These are phyloP conservation scores for Zygosaccharomyces pseudobailii DNA, from an alignment of 1,139 yeast species.

Conservation along the genomic window DNA sequence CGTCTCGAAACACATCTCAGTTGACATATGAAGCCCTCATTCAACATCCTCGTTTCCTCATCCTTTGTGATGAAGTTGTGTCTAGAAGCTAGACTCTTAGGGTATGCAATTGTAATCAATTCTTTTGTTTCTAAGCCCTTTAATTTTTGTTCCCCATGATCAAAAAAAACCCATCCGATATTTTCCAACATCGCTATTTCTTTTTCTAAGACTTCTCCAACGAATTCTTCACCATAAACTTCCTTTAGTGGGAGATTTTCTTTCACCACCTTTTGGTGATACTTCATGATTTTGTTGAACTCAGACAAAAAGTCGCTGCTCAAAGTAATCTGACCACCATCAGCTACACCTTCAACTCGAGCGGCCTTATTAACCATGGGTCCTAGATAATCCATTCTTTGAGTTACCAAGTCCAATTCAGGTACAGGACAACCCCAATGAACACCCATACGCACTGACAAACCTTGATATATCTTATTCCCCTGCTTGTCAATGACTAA, in stretches of 20 bases:
- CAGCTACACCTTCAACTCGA: constrained; percentile 89
- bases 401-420: constrained; percentile 88
- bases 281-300: constrained; percentile 52
- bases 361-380: constrained; percentile 98
- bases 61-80: constrained; percentile 31
- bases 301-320: constrained; percentile 78
- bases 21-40: constrained; percentile 25
- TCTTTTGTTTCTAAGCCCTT: constrained; percentile 96
- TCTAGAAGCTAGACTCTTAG: constrained; percentile 59
- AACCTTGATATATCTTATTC: constrained; percentile 68
- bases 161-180: constrained; percentile 65
- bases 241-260: constrained; percentile 41
- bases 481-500: constrained; percentile 69
- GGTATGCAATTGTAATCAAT: constrained; percentile 72
- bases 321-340: constrained; percentile 94
- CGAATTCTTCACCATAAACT: constrained; percentile 60
- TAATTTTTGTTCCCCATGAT: constrained; percentile 80
- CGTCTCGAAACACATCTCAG: constrained; percentile 25
- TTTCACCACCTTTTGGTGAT: constrained; percentile 45
- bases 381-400: constrained; percentile 97
- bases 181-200: constrained; percentile 65
- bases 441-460: constrained; percentile 94
- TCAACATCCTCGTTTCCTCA: constrained; percentile 22
- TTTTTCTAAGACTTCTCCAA: constrained; percentile 60
- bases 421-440: constrained; percentile 99